Conservation (phyloP, 768 basidiomycete species). For the Calvatia gigantea region DNA sequence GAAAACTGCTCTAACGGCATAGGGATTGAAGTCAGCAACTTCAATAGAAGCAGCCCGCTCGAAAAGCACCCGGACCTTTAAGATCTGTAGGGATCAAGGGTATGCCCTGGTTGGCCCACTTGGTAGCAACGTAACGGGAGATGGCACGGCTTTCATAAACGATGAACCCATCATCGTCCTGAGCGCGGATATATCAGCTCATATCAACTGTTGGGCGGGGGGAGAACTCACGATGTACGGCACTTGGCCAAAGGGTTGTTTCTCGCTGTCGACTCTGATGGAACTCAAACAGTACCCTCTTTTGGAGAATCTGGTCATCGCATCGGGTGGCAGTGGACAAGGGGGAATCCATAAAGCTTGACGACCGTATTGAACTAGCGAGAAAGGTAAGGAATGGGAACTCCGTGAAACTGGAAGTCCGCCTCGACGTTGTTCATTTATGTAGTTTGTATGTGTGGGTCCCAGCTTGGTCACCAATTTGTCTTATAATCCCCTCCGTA, state of each 20-base stretch:
- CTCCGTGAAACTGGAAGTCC: slow-evolving; percentile 9
- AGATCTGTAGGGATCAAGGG: slow-evolving; percentile 41
- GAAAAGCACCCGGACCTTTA: slow-evolving; percentile 35
- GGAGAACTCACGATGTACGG: slow-evolving; percentile 34
- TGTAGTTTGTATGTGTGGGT: no score
- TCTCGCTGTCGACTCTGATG: slow-evolving; percentile 29
- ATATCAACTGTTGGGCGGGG: slow-evolving; percentile 21
- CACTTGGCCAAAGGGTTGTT: slow-evolving; percentile 53
- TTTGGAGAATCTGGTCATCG: slow-evolving; percentile 39
- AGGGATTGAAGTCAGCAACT: slow-evolving; percentile 41
- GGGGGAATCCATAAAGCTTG: slow-evolving; percentile 26
- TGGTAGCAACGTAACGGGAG: slow-evolving; percentile 49
- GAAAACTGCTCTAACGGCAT: slow-evolving; percentile 29
- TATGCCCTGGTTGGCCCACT: slow-evolving; percentile 46
- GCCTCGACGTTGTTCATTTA: no score
- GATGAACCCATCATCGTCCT: slow-evolving; percentile 56
- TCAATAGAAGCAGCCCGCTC: slow-evolving; percentile 48
- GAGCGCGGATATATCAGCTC: slow-evolving; percentile 14
- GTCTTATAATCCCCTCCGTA: no score
- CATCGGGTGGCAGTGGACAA: slow-evolving; percentile 43
- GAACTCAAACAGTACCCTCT: slow-evolving; percentile 46
- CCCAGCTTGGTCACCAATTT: no score
- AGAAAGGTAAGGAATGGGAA: no score
- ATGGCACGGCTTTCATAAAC: slow-evolving; percentile 63
- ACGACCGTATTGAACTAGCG: slow-evolving; percentile 32